phyloP scores from a whole-genome alignment of 2,329 filamentous ascomycete species.

The Neurospora crassa region DNA sequence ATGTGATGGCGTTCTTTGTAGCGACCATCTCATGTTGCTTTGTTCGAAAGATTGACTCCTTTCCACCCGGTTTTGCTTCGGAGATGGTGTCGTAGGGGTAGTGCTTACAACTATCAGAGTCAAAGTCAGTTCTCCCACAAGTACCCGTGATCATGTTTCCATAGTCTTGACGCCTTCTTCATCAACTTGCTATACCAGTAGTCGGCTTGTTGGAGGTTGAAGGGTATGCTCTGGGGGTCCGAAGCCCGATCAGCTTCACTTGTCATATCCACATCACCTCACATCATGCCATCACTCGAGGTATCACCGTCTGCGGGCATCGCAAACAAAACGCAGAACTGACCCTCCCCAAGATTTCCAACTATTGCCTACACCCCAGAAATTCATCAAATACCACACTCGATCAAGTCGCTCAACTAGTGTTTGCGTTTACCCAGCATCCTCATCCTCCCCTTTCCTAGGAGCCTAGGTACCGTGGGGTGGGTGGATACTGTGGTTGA shows the following conservation, averaged over 20 bases:
- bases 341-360: slow-evolving; percentile 34
- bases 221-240: slow-evolving; percentile 26
- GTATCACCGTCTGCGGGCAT: too few relatives aligned
- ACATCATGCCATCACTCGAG: too few relatives aligned
- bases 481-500: too few relatives aligned
- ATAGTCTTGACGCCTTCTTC: slow-evolving; percentile 24
- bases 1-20: slow-evolving; percentile 22
- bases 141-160: slow-evolving; percentile 26
- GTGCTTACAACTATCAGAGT: slow-evolving; percentile 12
- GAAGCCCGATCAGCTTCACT: not conserved
- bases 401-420: slow-evolving; percentile 25
- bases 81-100: slow-evolving; percentile 27
- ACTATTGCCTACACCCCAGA: slow-evolving; percentile 31
- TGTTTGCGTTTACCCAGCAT: too few relatives aligned
- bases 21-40: slow-evolving; percentile 21
- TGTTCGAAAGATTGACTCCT: slow-evolving; percentile 16
- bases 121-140: slow-evolving; percentile 5
- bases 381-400: slow-evolving; percentile 28
- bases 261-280: not conserved
- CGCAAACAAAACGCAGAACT: slow-evolving; percentile 5
- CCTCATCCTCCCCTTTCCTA: too few relatives aligned
- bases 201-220: slow-evolving; percentile 30
- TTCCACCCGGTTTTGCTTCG: slow-evolving; percentile 25
- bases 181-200: slow-evolving; percentile 35
- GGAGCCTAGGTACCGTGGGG: too few relatives aligned